Evolutionary conservation across 2,329 filamentous ascomycete species (phyloP), one percentile per base, ranked within the genome.

Genomic region (Colletotrichum sp.): DNA sequence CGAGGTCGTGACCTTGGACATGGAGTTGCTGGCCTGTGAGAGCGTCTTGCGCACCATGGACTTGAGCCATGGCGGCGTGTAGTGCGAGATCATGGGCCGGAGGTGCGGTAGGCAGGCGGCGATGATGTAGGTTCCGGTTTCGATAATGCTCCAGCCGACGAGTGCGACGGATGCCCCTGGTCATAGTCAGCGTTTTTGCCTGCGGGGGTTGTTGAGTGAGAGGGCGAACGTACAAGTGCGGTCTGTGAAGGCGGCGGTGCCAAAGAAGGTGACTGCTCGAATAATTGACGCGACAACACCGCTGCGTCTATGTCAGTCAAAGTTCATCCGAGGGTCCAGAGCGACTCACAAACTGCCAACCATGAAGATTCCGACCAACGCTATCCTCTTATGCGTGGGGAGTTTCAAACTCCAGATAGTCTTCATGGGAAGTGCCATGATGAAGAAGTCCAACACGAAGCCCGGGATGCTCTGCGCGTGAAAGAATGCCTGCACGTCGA

Each of bases 401-500:
- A 82, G 64, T 64, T 79, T 79, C 16, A 82, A 70, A 6, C 75
- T 48, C 80, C 81, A 82, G 24, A 82, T 80, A 48, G 80, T 82
- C 28, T 66, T 66, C 32, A 81, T 32, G 6, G 81, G 81, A 66
- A 82, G 66, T 1, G 69, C 76, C 71, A 82, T 80, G 76, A 82
- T 79, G 58, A 79, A 43, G 8, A 80, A 48, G 55, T 82, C 81
- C 15, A 81, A 76, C 5, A 82, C 38, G 55, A 81, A 74, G 3
- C 79, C 73, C 18, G 73, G 73, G 34, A 76, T 75, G 32, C 76
- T 76, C 71, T 80, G 78, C 26, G 75, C 78, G 43, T 81, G 79
- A 38, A 80, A 83, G 67, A 82, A 83, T 4, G 48, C 34, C 43
- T 80, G 79, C 16, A 78, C 71, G 13, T 83, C 77, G 52, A 87